phyloP scores from a whole-genome alignment of 1,284 basidiomycete species.

The Singerocomus inundabilis region DNA sequence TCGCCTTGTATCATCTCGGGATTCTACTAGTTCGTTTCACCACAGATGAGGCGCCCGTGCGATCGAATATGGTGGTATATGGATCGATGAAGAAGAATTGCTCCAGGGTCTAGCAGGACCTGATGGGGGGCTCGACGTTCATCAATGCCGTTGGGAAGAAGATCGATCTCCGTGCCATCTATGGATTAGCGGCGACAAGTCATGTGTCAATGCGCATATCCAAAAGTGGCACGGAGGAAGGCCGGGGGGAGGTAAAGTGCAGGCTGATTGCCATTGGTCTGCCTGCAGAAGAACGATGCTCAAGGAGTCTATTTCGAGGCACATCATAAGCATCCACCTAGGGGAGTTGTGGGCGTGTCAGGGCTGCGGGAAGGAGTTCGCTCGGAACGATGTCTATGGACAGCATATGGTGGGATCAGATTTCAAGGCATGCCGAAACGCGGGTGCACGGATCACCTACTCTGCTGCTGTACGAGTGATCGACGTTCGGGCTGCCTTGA shows the following conservation, averaged over 20 bases:
- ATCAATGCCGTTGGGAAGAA: constrained; percentile 11
- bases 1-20: no score
- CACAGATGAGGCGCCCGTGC: no score
- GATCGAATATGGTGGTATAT: background rate
- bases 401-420: no score
- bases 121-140: background rate
- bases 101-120: background rate
- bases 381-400: no score
- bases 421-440: no score
- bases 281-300: constrained; percentile 11
- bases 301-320: constrained; percentile 21
- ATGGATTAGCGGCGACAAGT: constrained; percentile 13
- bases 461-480: no score
- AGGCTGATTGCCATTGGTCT: constrained; percentile 14
- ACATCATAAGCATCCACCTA: constrained; percentile 16
- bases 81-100: constrained; percentile 17
- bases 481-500: no score
- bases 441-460: no score
- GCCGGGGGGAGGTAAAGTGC: constrained; percentile 10
- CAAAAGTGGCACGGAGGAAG: constrained; percentile 16
- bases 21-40: no score
- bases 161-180: constrained; percentile 7
- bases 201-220: constrained; percentile 11
- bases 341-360: constrained; percentile 12
- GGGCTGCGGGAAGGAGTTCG: constrained; percentile 9